Base-by-base conservation (phyloP, 2,329 filamentous ascomycete genomes). In the Tolypocladium album region DNA sequence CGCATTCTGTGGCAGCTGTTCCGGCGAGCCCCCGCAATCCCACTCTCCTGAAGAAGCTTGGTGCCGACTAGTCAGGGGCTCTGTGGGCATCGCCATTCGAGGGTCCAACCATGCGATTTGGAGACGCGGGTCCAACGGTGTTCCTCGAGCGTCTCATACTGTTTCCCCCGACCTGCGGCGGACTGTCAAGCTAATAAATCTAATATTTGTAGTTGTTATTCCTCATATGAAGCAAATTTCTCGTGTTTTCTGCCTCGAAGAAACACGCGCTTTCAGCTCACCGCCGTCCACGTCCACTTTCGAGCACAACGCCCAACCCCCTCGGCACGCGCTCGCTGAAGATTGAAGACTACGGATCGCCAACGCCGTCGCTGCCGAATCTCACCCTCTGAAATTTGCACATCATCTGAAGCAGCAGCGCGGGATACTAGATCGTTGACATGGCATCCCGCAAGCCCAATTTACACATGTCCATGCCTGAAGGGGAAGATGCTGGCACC, bases 401-500 rank as follows among this genome's bases (percentile, higher is more conserved):
- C 9, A 50, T 20, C 9, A 20, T 50, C 45, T 50, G 13, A 15
- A 8, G 15, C 9, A 15, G 20, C 20, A n/a, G 13, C 24, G 22
- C 22, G 27, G 15, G 13, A 22, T 15, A 52, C 15, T 12, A 4
- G n/a, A 34, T n/a, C 56, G 11, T 34, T 12, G 56, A 58, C 58
- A 71, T 70, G 69, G 62, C 68, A 38, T 62, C 71, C 39, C 64
- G 65, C 64, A 67, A 67, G 52, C 67, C 69, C 60, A 62, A 56
- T n/a, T 39, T 62, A 34, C 61, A 53, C 56, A 59, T 64, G 53
- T 58, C 58, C 57, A 59, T 63, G 47, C 57, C 60, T 12, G 39
- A 59, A 4, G 27, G n/a, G 34, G 34, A 43, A 22, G 42, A 57
- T 42, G 20, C 43, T 9, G 39, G 40, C 55, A 56, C 56, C 58